Evolutionary conservation across 164 flowering plant genomes (phyloP), one percentile per base, ranked within the genome.

Genomic region (Houttuynia cordata): DNA sequence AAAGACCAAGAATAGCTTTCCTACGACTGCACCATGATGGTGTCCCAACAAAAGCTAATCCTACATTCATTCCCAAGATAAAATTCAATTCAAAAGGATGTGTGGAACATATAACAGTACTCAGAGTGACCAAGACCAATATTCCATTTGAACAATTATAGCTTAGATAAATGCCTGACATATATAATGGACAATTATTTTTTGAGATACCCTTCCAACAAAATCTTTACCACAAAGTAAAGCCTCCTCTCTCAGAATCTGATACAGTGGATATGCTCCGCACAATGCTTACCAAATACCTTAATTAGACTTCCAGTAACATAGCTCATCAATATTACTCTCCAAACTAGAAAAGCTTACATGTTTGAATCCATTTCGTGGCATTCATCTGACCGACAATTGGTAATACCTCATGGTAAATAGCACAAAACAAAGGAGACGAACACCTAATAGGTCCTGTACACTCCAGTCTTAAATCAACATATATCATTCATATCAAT

Each of bases 31-130:
- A 68, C 65, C 71, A 72, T 64, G 78, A 66, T 75, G 75, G 82
- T 81, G 80, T 76, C 74, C 69, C 67, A 67, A 73, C 1, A 68
- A 37, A 69, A 47, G 51, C 79, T 75, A 76, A 77, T 68, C 83
- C 84, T 73, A 81, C 82, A 80, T 78, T 62, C 77, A 69, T 77
- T 68, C 75, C 68, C 75, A 75, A 75, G 62, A 70, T 17, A 69
- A 65, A 65, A 51, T 34, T 73, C 74, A 24, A 24, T 52, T 52
- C 55, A 52, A 45, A 54, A 54, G 34, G 17, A 23, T 54, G 17
- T 23, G 18, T 23, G 30, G 24, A 54, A 30, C 30, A 6, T 30
- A 30, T 30, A 30, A 30, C 8, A 45, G 13, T 14, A 45, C 2
- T 45, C 8, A 42, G 3, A 17, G 17, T 45, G 49, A 45, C 49